Evolutionary conservation across 768 basidiomycete genomes (phyloP).

Genomic region (Suillus americanus): DNA sequence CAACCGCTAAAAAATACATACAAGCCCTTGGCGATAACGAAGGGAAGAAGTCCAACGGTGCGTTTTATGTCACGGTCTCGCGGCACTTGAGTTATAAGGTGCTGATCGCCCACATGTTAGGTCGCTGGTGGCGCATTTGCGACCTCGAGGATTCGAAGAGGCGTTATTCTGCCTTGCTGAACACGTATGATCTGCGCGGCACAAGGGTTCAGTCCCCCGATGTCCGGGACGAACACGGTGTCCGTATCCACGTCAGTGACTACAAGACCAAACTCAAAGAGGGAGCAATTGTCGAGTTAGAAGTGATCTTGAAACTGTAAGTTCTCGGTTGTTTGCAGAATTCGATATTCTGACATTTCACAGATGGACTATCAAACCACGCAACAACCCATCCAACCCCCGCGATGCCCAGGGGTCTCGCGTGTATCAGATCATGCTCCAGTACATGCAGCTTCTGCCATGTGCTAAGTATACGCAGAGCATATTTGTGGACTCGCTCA

Average conservation of each 20-base stretch:
- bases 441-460: not conserved
- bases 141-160: constrained; percentile 8
- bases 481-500: too few relatives aligned
- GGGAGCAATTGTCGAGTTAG: too few relatives aligned
- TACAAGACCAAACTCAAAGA: too few relatives aligned
- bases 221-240: too few relatives aligned
- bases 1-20: too few relatives aligned
- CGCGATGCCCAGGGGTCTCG: not conserved
- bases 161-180: not conserved
- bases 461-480: too few relatives aligned
- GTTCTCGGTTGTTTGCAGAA: not conserved
- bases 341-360: not conserved
- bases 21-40: too few relatives aligned
- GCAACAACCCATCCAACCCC: too few relatives aligned
- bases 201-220: not conserved
- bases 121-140: constrained; percentile 5
- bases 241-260: too few relatives aligned
- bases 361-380: not conserved
- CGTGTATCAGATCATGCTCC: not conserved
- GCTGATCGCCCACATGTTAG: not conserved
- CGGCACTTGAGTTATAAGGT: too few relatives aligned
- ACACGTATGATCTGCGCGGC: not conserved
- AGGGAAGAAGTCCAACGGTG: too few relatives aligned
- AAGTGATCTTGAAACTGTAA: not conserved
- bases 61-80: too few relatives aligned